Conservation (phyloP, 2,329 filamentous ascomycete species). For the Aphanocladium album region DNA sequence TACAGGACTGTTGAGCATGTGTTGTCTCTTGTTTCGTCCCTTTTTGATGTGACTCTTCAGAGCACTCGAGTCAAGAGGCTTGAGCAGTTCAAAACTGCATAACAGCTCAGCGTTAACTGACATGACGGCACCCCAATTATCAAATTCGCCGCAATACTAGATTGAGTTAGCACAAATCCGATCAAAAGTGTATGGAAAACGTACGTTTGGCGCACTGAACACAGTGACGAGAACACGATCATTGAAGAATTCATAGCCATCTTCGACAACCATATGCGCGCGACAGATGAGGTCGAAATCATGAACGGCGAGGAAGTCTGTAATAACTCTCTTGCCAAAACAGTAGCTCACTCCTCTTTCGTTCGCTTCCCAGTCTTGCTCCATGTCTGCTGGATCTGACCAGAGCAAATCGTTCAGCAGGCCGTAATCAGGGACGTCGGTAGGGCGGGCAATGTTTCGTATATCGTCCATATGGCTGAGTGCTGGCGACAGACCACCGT, state of each 20-base stretch:
- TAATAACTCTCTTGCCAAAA: constrained; percentile 97
- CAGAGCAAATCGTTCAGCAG: constrained; percentile 91
- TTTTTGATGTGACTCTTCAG: constrained; percentile 99
- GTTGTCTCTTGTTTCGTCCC: constrained; percentile 87
- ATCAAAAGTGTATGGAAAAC: constrained; percentile 31
- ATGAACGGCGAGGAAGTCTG: constrained; percentile 88
- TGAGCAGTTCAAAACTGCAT: constrained; percentile 95
- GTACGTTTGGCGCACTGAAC: constrained; percentile 93
- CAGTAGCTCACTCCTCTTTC: constrained; percentile 97
- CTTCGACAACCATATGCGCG: constrained; percentile 98
- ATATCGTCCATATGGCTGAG: constrained; percentile 98
- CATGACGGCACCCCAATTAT: constrained; percentile 99
- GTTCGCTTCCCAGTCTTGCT: constrained; percentile 95
- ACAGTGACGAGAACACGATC: constrained; percentile 93
- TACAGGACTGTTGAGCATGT: constrained; percentile 94
- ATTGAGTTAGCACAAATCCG: constrained; percentile 22
- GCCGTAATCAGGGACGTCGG: constrained; percentile 95
- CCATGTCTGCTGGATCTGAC: constrained; percentile 98
- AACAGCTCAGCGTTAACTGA: constrained; percentile 89
- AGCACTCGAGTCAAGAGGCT: constrained; percentile 91
- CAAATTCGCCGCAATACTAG: constrained; percentile 96
- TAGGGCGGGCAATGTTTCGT: constrained; percentile 88
- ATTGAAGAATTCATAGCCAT: constrained; percentile 98
- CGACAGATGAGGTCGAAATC: constrained; percentile 97
- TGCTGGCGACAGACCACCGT: constrained; percentile 88